These are phyloP conservation scores for Fallopia convolvulus DNA, from an alignment of 148 eudicot genomes.

Conservation along the genomic window DNA sequence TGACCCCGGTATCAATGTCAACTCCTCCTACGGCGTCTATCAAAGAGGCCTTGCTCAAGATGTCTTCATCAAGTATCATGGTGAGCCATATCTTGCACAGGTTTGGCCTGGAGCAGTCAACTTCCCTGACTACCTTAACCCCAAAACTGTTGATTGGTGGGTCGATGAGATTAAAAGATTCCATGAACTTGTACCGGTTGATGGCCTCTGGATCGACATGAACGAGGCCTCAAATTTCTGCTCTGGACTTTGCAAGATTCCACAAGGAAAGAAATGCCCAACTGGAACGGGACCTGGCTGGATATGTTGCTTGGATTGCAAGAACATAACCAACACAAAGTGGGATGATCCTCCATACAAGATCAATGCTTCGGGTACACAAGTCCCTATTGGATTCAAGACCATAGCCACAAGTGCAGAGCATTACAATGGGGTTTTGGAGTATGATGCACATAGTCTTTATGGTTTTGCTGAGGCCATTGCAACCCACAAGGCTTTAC, in stretches of 20 bases:
- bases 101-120: constrained; percentile 98
- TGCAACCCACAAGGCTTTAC: constrained; percentile 87
- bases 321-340: constrained; percentile 66
- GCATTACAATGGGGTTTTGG: constrained; percentile 86
- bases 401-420: constrained; percentile 93
- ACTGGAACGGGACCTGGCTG: constrained; percentile 80
- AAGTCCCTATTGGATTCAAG: constrained; percentile 62
- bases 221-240: constrained; percentile 91
- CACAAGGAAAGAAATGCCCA: constrained; percentile 61
- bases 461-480: constrained; percentile 77
- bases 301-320: constrained; percentile 87
- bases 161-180: constrained; percentile 69
- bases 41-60: constrained; percentile 66
- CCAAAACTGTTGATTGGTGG: constrained; percentile 91
- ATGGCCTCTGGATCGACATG: constrained; percentile 99
- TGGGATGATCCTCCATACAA: constrained; percentile 98
- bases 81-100: constrained; percentile 81
- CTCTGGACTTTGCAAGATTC: constrained; percentile 73
- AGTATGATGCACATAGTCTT: constrained; percentile 91
- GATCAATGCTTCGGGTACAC: constrained; percentile 76
- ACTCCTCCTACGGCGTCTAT: constrained; percentile 66
- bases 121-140: constrained; percentile 91
- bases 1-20: constrained; percentile 87
- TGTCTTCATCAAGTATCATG: constrained; percentile 81
- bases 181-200: constrained; percentile 83